phyloP scores from a whole-genome alignment of 495 filamentous ascomycete genomes.

The Gamarada debralockiae region DNA sequence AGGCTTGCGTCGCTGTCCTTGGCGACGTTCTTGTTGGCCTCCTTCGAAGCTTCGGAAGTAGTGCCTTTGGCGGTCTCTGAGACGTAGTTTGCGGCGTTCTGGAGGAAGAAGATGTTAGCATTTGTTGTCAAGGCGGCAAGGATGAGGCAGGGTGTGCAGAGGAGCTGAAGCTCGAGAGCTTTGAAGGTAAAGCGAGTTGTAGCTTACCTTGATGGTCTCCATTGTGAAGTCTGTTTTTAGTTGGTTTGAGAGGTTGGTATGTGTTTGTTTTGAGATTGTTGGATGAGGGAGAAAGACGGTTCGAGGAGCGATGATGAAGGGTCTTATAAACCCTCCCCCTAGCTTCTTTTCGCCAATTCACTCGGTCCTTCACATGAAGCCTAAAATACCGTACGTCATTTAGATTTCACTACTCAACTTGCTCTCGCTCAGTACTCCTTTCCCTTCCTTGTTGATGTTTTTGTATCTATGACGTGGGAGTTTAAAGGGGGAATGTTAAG shows the following conservation, averaged over 20 bases:
- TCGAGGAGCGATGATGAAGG: conserved; percentile 1
- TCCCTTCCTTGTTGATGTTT: no score
- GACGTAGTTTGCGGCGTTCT: conserved; percentile 58
- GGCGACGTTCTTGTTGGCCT: conserved; percentile 62
- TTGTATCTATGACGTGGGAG: no score
- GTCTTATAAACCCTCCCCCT: conserved; percentile 3
- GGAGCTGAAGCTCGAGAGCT: background rate
- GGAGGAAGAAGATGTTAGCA: conserved; percentile 1
- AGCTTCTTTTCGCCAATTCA: background rate
- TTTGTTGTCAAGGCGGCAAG: background rate
- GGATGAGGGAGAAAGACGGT: conserved; percentile 5
- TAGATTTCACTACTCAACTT: no score
- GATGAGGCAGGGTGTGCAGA: background rate
- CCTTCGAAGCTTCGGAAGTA: conserved; percentile 48
- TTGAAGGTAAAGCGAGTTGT: background rate
- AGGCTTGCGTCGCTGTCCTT: conserved; percentile 51
- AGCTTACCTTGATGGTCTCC: conserved; percentile 46
- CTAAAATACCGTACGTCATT: no score
- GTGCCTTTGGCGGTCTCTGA: conserved; percentile 52
- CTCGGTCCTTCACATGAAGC: no score
- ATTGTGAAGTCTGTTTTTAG: conserved; percentile 37
- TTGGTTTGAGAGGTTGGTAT: conserved; percentile 27
- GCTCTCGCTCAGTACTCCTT: no score
- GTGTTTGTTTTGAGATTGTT: conserved; percentile 24
- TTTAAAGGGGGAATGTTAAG: no score